A percentile compares a stretch with the other conserved stretches of the same genome.
Evolutionary conservation across 1,284 basidiomycete species (phyloP).

Genomic region (Bjerkandera adusta): DNA sequence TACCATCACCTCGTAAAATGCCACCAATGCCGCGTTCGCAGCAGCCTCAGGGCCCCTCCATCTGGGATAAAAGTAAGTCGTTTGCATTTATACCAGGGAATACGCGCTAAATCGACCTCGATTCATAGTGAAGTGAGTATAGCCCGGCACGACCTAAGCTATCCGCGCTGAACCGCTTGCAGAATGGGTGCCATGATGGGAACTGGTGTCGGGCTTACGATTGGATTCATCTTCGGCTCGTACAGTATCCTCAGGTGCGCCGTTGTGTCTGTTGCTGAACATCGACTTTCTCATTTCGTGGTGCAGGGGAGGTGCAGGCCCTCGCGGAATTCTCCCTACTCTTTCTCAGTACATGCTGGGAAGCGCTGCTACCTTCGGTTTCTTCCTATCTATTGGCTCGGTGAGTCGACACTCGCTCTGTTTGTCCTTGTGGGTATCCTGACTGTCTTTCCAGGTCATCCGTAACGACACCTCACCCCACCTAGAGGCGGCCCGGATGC

Average conservation of each 20-base stretch:
- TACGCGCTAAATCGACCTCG: background rate
- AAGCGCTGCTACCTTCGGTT: slow-evolving; percentile 83
- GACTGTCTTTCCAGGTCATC: slow-evolving; percentile 53
- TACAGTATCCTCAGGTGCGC: slow-evolving; percentile 85
- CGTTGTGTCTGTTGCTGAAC: slow-evolving; percentile 4
- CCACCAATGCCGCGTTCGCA: slow-evolving; percentile 47
- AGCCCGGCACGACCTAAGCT: background rate
- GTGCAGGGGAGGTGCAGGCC: slow-evolving; percentile 80
- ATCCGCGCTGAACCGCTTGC: slow-evolving; percentile 5
- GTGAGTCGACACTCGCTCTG: slow-evolving; percentile 39
- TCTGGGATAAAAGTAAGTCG: slow-evolving; percentile 73
- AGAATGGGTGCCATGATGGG: slow-evolving; percentile 96
- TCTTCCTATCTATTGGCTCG: slow-evolving; percentile 84
- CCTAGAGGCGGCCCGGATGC: slow-evolving; percentile 57
- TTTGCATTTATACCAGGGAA: background rate
- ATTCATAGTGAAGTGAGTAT: slow-evolving; percentile 29
- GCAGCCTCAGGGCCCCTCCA: slow-evolving; percentile 52
- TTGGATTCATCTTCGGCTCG: slow-evolving; percentile 94
- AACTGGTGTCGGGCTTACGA: slow-evolving; percentile 88
- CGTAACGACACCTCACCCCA: slow-evolving; percentile 67
- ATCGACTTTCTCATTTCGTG: slow-evolving; percentile 4
- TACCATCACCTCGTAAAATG: slow-evolving; percentile 17
- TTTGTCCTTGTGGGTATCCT: slow-evolving; percentile 8
- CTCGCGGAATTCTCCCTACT: slow-evolving; percentile 82
- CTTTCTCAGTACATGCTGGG: slow-evolving; percentile 94